Base-by-base conservation (phyloP, 1,284 basidiomycete genomes). In the Ustilago xerochloae region DNA sequence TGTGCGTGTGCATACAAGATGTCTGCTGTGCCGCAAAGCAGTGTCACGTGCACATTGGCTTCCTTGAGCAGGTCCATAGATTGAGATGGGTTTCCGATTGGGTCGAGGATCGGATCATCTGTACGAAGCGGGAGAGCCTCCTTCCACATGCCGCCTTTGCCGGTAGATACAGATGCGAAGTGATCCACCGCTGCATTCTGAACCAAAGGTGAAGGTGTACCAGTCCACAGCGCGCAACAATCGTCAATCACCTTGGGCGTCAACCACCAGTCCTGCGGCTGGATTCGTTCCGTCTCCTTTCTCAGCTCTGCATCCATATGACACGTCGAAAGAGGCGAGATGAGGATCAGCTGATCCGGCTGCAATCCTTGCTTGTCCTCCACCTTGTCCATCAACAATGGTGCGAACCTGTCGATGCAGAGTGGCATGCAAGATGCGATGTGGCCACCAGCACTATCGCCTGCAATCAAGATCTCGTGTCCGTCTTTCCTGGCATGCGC, bases 201-300 rank as follows among this genome's bases (percentile, higher is more conserved):
- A 4, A 20, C 4, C 4, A n/a, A 15, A 8, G 18, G 10, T 16
- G 51, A 15, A 8, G 18, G 10, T 16, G 51, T n/a, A 16, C 51
- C 51, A 20, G 30, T 24, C 51, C 51, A 53, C 9, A 41, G 24
- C 24, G 22, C 4, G n/a, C 22, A 18, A 13, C 26, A 6, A 10
- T 53, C 24, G n/a, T 53, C 13, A n/a, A 38, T 28, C 6, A 28
- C 1, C 6, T 20, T 39, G 4, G 15, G 10, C 8, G 35, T 29
- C 6, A 53, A 38, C 51, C 51, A 53, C 51, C 51, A 53, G 24
- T 53, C 51, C 30, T 53, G 36, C 20, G 51, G 24, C 15, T 53
- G 51, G 15, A 53, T 30, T 28, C 28, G 35, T 3, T 13, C 24
- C 51, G 30, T 39, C 10, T 41, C 20, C 26, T 53, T 15, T 12